Evolutionary conservation across 2,329 filamentous ascomycete genomes (phyloP), one percentile per base, ranked within the genome.

Genomic region (Aureobasidium sp.): DNA sequence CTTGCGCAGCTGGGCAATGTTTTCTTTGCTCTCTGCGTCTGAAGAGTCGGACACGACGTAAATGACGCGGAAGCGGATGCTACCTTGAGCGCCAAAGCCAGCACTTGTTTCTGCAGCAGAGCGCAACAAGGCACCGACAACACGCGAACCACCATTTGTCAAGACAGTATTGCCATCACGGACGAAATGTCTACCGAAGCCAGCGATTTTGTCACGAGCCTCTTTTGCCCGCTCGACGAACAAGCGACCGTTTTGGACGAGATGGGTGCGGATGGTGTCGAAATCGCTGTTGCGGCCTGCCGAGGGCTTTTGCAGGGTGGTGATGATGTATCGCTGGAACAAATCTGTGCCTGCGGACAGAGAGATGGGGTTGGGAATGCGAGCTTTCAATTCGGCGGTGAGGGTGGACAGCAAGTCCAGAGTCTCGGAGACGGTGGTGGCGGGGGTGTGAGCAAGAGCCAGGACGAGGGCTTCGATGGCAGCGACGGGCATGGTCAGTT

Each of bases 401-500:
- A 93, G 85, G 41, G 79, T 80, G 64, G 85, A 83, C 58, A 97
- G 80, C 40, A 90, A 81, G 62, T 91, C 85, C 66, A 97, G 85
- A 30, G 91, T 96, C 74, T 98, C 93, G 72, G 86, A 91, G 63
- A 95, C 88, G 55, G 93, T 98, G 19, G 84, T 86, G 6, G 89
- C 85, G 57, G 84, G 83, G 40, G 84, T 86, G 59, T 86, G 79
- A 64, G 85, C 84, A 56, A 97, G 86, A 56, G 93, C 85, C 65
- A 86, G 82, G 61, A 97, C 93, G 56, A 98, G 79, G 24, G 90
- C 84, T 72, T 95, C 88, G 66, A 95, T 95, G 55, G 90, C 90
- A 17, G 93, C 93, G 53, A 98, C 88, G 58, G 93, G 90, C 81
- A 95, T 96, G 30, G 91, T 96, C 50, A 97, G 79, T 57, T 95